Conservation (phyloP, 345 rosid species). For the Reutealis trisperma region DNA sequence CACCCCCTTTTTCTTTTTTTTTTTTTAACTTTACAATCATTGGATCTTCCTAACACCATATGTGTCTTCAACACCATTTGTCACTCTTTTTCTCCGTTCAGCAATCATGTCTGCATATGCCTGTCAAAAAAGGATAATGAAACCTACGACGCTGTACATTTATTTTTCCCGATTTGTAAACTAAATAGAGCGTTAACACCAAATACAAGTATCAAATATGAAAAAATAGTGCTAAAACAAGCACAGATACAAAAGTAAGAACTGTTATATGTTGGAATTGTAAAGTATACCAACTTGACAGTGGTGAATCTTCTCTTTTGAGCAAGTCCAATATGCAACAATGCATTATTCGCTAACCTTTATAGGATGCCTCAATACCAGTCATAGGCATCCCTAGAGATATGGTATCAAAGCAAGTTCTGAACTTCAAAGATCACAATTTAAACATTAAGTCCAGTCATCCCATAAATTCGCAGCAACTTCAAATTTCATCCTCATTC, state of each 20-base stretch:
- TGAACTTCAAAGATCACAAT: background rate
- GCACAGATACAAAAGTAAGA: conserved; percentile 1
- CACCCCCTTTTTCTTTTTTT: too few relatives aligned
- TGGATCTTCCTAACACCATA: conserved; percentile 61
- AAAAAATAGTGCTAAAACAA: too few relatives aligned
- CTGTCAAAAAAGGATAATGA: conserved; percentile 38
- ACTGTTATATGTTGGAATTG: background rate
- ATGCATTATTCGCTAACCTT: background rate
- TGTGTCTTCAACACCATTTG: conserved; percentile 73
- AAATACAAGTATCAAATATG: background rate
- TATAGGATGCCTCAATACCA: background rate
- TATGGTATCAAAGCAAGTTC: background rate
- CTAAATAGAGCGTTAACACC: background rate
- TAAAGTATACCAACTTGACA: background rate
- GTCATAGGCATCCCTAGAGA: background rate
- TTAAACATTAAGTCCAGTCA: background rate
- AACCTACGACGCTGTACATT: background rate
- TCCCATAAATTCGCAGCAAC: background rate
- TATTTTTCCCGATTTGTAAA: background rate
- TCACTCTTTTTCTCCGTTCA: conserved; percentile 70
- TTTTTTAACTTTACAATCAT: conserved; percentile 13
- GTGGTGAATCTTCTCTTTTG: conserved; percentile 5
- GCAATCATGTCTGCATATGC: conserved; percentile 73
- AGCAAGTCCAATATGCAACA: background rate
- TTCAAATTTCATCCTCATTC: background rate